Percentiles rank a stretch among this genome's conserved stretches.
Conservation (phyloP, 495 filamentous ascomycete species). For the Penicillium ucsense region DNA sequence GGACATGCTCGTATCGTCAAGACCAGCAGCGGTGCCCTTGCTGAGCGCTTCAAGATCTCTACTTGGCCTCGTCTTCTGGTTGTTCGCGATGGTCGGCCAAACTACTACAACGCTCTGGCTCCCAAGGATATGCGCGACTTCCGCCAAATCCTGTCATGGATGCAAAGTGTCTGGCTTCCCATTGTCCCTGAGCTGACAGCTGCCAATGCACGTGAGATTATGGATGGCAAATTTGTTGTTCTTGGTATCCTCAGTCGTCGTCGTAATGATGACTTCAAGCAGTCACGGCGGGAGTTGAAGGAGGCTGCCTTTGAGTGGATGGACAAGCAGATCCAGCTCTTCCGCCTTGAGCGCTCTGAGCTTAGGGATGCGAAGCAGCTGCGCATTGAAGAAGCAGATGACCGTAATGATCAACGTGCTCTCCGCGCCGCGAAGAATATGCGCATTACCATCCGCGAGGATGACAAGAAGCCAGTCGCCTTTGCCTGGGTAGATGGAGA, state of each 20-base stretch:
- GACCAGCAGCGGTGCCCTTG: slow-evolving; percentile 62
- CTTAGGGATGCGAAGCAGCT: slow-evolving; percentile 89
- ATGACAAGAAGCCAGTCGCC: slow-evolving; percentile 76
- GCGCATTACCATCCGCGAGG: slow-evolving; percentile 76
- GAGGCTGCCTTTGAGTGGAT: slow-evolving; percentile 95
- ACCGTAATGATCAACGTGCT: slow-evolving; percentile 81
- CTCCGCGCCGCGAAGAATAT: slow-evolving; percentile 84
- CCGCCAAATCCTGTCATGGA: slow-evolving; percentile 74
- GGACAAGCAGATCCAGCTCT: slow-evolving; percentile 83
- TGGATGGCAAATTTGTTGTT: slow-evolving; percentile 87
- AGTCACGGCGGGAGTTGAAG: slow-evolving; percentile 82
- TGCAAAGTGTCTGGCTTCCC: slow-evolving; percentile 94
- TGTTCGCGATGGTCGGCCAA: slow-evolving; percentile 77
- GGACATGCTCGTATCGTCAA: slow-evolving; percentile 89
- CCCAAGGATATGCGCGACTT: slow-evolving; percentile 87
- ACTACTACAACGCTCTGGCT: slow-evolving; percentile 73
- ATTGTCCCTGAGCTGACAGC: slow-evolving; percentile 92
- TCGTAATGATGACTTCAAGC: slow-evolving; percentile 65
- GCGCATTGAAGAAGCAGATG: slow-evolving; percentile 91
- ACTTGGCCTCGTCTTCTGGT: slow-evolving; percentile 91
- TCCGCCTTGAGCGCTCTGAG: slow-evolving; percentile 86
- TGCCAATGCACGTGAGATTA: slow-evolving; percentile 84
- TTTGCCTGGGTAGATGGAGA: slow-evolving; percentile 99
- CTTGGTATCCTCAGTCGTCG: slow-evolving; percentile 79
- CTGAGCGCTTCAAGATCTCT: slow-evolving; percentile 79